Conservation (phyloP, 2,329 filamentous ascomycete species). For the Colletotrichum agaves region DNA sequence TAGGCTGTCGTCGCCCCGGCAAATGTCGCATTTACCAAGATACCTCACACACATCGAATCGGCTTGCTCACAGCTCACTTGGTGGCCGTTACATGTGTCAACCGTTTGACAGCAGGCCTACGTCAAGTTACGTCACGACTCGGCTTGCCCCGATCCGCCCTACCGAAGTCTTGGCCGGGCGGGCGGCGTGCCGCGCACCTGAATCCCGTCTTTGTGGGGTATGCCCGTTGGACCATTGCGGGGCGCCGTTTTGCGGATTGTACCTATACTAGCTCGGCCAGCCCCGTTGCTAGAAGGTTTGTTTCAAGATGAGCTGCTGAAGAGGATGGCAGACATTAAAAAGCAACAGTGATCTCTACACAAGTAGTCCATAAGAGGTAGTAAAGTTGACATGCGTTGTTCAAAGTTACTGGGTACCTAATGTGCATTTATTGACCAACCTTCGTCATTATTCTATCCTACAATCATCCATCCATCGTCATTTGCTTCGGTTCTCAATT, state of each 20-base stretch:
- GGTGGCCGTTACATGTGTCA: background rate
- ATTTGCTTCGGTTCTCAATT: background rate
- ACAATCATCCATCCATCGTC: no score
- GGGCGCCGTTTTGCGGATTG: background rate
- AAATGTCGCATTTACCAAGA: background rate
- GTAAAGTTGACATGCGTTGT: no score
- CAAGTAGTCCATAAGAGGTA: no score
- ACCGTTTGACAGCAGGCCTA: background rate
- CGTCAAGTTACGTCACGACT: conserved; percentile 20
- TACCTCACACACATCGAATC: background rate
- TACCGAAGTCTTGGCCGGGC: background rate
- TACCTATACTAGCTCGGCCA: conserved; percentile 3
- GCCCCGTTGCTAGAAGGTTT: background rate
- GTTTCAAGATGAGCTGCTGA: background rate
- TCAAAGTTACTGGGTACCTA: no score
- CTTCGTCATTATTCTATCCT: no score
- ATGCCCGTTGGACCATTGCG: background rate
- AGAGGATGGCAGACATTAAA: no score
- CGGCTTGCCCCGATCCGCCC: conserved; percentile 14
- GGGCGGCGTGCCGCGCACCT: background rate
- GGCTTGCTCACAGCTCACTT: background rate
- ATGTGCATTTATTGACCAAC: no score
- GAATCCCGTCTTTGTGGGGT: background rate
- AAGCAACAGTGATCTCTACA: no score
- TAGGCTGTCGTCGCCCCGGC: no score